Percentiles rank a stretch among this genome's conserved stretches.
Conservation (phyloP, 139 green algal species). For the Zygnema cylindricum region DNA sequence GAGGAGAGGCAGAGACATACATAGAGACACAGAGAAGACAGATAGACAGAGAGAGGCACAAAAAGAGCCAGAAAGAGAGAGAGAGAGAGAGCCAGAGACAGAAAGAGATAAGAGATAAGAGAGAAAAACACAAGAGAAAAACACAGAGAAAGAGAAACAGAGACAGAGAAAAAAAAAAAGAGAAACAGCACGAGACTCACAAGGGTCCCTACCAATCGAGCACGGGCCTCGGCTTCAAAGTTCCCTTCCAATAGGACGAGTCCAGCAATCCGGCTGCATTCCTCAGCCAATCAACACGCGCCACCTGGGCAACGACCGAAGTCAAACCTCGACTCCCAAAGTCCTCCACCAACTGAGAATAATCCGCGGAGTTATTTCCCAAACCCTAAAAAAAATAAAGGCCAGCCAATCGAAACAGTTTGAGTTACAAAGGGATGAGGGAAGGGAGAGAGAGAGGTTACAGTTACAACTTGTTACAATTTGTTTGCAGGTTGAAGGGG, state of each 20-base stretch:
- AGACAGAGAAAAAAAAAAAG: too few relatives aligned
- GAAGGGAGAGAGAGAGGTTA: too few relatives aligned
- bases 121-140: too few relatives aligned
- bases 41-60: not conserved
- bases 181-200: not conserved
- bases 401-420: not conserved
- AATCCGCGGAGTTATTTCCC: slow-evolving; percentile 87
- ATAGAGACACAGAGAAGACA: not conserved
- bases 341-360: slow-evolving; percentile 66
- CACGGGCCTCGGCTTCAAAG: slow-evolving; percentile 84
- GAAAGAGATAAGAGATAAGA: not conserved
- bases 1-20: too few relatives aligned
- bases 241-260: slow-evolving; percentile 87
- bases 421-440: not conserved
- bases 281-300: slow-evolving; percentile 80
- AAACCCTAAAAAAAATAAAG: slow-evolving; percentile 68
- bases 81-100: not conserved
- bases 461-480: not conserved
- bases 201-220: slow-evolving; percentile 83
- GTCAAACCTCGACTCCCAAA: slow-evolving; percentile 65
- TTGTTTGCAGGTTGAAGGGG: too few relatives aligned
- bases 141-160: too few relatives aligned
- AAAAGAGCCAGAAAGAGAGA: too few relatives aligned
- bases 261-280: slow-evolving; percentile 85
- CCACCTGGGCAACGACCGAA: slow-evolving; percentile 68